Evolutionary conservation across 257 asterid species (phyloP), one percentile per base, ranked within the genome.

Genomic region (Paulownia fortunei): DNA sequence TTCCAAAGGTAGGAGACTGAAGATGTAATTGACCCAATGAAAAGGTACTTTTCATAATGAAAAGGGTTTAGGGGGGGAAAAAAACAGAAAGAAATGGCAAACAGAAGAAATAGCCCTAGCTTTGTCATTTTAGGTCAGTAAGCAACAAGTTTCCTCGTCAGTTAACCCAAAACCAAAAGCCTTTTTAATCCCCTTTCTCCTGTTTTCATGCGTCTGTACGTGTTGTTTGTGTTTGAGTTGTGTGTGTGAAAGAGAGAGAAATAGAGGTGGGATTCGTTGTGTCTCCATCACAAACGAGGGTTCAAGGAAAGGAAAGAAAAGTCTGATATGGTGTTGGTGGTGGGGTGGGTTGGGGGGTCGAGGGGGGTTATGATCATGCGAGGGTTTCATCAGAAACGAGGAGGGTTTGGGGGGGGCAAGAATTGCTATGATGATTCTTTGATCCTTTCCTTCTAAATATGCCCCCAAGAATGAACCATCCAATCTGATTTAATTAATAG

Each of bases 321-420:
- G 77, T 76, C 65, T 44, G 84, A 42, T 70, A 46, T 12, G 5
- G 27, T 34, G 62, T 24, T 36, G 73, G 79, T 34, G 73, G 74
- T 66, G 63, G 82, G 77, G 23, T 12, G 49, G 27, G 36, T 15
- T 5, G 1, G 36, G n/a, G 18, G 66, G 7, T 6, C 0, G 24
- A 13, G 81, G 64, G 71, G 41, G 52, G 19, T 37, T n/a, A 58
- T 75, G 9, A 70, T 79, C 63, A 70, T 66, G 54, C 0, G 49
- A 41, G 67, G 39, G 49, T 72, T 75, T 81, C 90, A 84, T 80
- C 86, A 86, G 49, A 82, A 83, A 84, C 84, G 87, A 70, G 92
- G 91, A 51, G 54, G 51, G 42, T 47, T 49, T 27, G 30, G 69
- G 21, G 44, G 70, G 44, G 74, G 72, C 42, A 49, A 77, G 84